Evolutionary conservation across 805 yeast genomes (phyloP), one percentile per base, ranked within the genome.

Genomic region (Myxozyma geophila): DNA sequence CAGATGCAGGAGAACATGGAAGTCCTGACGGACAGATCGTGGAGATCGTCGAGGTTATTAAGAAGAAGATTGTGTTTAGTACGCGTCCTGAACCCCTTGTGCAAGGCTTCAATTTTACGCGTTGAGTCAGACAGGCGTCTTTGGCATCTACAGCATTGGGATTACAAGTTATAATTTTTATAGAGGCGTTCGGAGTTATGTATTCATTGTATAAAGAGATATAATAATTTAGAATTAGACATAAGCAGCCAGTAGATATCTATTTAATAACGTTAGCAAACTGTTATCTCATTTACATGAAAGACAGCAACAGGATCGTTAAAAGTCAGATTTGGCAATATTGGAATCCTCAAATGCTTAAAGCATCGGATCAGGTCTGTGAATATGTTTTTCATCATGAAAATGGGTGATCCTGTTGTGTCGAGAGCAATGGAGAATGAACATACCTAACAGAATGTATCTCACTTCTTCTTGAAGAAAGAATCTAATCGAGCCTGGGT

Each of bases 321-420:
- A 21, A 4, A 21, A 53, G 41, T 53, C 57, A 53, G 59, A 36
- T 56, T 49, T 49, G 60, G 63, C 62, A 61, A 61, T 52, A 67
- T 58, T 59, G 10, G 60, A 61, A 44, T 63, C 70, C 70, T 60
- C 68, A 65, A 46, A 56, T 60, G 63, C 64, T 23, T 15, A 47
- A 40, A 39, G 63, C 63, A 60, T 69, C 61, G 67, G 71, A 58
- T 60, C 71, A 69, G 71, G 71, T 69, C 71, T 69, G 71, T 69
- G 71, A 67, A 62, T 54, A 41, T 48, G 36, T 62, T 67, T 65
- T 65, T 59, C 67, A 65, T 62, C 70, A 66, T 64, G 28, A 43
- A n/a, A 43, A 43, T n/a, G 21, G 21, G 4, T n/a, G 21, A 17
- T 43, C 10, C 47, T 8, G 47, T 13, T 43, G 47, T 8, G 15